These are phyloP conservation scores for Akanthomyces dipterigenus DNA, from an alignment of 2,329 filamentous ascomycete species.

Conservation along the genomic window DNA sequence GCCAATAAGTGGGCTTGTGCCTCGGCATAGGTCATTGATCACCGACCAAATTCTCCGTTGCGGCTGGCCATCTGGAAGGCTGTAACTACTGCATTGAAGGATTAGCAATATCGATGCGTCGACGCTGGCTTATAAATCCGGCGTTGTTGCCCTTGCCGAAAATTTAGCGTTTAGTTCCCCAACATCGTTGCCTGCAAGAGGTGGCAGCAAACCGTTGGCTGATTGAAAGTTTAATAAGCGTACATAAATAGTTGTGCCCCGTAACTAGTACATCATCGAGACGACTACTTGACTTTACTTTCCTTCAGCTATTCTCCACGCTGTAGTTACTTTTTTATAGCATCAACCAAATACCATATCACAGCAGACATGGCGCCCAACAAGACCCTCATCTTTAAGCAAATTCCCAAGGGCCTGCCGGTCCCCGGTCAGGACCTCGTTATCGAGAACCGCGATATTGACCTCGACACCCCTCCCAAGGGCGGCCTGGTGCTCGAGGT, in stretches of 20 bases:
- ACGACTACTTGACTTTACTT: neutral
- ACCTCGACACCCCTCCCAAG: constrained; percentile 53
- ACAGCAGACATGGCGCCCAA: constrained; percentile 40
- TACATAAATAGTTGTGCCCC: neutral
- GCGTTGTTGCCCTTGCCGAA: neutral
- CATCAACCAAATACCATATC: too few relatives aligned
- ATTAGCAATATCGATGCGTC: neutral
- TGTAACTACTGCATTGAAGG: neutral
- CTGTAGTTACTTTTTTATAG: neutral
- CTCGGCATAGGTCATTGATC: neutral
- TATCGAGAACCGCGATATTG: constrained; percentile 60
- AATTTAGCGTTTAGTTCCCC: neutral
- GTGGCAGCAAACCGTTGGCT: neutral
- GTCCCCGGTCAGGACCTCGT: constrained; percentile 63
- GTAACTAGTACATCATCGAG: neutral
- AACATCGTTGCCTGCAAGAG: neutral
- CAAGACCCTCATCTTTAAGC: constrained; percentile 70
- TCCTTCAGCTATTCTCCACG: neutral
- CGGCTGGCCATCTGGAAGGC: too few relatives aligned
- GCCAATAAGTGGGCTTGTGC: neutral
- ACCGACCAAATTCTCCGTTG: neutral
- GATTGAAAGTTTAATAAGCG: neutral
- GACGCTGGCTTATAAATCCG: constrained; percentile 4
- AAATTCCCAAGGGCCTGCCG: constrained; percentile 59
- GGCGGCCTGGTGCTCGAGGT: constrained; percentile 64